phyloP scores from a whole-genome alignment of 257 asterid genomes.

The Capsicum chinense region DNA sequence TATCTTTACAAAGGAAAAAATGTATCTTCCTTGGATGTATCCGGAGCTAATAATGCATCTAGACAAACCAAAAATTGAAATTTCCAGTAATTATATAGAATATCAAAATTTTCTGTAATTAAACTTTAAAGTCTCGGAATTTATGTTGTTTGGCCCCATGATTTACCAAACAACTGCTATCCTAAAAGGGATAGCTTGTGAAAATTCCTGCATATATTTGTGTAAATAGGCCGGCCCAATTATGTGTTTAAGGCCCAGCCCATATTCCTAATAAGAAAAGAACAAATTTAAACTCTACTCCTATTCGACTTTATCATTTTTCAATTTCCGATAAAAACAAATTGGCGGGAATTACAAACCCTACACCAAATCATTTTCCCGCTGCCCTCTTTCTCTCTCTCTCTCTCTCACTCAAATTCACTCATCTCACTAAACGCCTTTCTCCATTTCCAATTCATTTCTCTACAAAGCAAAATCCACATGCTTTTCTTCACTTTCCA shows the following conservation, averaged over 20 bases:
- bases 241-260: neutral
- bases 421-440: neutral
- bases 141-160: too few species aligned
- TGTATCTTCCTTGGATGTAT: too few species aligned
- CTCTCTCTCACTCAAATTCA: neutral
- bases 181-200: too few species aligned
- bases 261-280: slow-evolving; percentile 13
- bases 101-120: too few species aligned
- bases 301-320: neutral
- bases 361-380: slow-evolving; percentile 37
- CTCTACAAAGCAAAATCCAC: neutral
- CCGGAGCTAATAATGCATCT: too few species aligned
- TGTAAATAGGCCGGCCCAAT: too few species aligned
- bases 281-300: neutral
- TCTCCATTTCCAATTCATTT: neutral
- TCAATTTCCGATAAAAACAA: neutral
- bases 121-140: too few species aligned
- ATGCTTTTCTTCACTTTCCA: slow-evolving; percentile 29
- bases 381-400: slow-evolving; percentile 31
- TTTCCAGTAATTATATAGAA: too few species aligned
- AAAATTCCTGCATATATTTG: too few species aligned
- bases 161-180: too few species aligned
- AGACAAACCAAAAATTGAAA: too few species aligned
- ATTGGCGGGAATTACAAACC: slow-evolving; percentile 50
- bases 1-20: too few species aligned